These are phyloP conservation scores for Kodamaea fungicola DNA, from an alignment of 1,139 yeast species.

Conservation along the genomic window DNA sequence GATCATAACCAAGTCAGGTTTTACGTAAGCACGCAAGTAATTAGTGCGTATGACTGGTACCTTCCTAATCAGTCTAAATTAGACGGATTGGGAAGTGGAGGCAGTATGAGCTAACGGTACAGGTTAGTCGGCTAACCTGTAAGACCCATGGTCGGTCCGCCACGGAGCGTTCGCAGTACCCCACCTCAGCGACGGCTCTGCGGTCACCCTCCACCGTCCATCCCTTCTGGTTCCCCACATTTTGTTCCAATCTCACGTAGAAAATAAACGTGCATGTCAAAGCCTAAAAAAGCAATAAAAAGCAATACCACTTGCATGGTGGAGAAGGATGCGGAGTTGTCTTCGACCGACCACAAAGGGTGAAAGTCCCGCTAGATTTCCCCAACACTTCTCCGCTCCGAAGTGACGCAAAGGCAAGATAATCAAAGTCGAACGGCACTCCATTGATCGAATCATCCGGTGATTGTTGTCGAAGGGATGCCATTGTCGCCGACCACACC, in stretches of 20 bases:
- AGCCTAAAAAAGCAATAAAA: conserved; percentile 1
- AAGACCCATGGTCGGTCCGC: too few species aligned
- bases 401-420: background rate
- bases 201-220: background rate
- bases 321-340: conserved; percentile 18
- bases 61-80: background rate
- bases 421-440: too few species aligned
- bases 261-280: conserved; percentile 1
- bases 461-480: too few species aligned
- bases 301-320: conserved; percentile 3
- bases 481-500: too few species aligned
- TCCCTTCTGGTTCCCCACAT: conserved; percentile 2
- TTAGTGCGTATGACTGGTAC: too few species aligned
- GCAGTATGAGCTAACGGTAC: too few species aligned
- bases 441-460: too few species aligned
- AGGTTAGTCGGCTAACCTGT: too few species aligned
- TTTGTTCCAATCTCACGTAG: conserved; percentile 3
- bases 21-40: too few species aligned
- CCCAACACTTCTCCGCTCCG: conserved; percentile 1
- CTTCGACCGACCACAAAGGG: conserved; percentile 4
- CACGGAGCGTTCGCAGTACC: too few species aligned
- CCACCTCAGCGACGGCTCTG: too few species aligned
- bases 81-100: background rate
- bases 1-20: too few species aligned
- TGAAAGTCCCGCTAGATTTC: conserved; percentile 2